Evolutionary conservation across 2,329 filamentous ascomycete species (phyloP), one percentile per base, ranked within the genome.

Genomic region (Herpotrichia juniperi): DNA sequence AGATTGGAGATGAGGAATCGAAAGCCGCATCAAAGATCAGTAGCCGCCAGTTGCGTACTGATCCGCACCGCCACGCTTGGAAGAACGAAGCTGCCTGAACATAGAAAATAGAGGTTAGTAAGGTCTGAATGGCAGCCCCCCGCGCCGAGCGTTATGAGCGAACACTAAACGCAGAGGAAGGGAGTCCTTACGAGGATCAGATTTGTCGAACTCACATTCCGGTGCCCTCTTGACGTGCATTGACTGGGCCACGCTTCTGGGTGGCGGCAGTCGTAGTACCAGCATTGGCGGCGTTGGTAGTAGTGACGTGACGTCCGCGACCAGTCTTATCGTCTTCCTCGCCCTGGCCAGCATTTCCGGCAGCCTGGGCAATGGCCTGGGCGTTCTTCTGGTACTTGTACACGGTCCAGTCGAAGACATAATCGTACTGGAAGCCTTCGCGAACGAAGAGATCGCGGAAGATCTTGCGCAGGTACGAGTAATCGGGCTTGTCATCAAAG

Each of bases 301-400:
- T 86, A 68, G 83, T 83, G 65, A 74, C 71, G 56, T 74, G 72
- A 54, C 76, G 77, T 57, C 70, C 71, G 73, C 87, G 86, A 64
- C 85, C 85, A 61, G 83, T 81, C 79, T 93, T 91, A 69, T 94
- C 90, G 16, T 92, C 89, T 61, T 92, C 89, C 57, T 84, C 82
- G 63, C 84, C 85, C 75, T 84, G 81, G 53, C 78, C 79, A 69
- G 85, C 81, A 66, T 84, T 82, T 63, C 83, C 87, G 62, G 87
- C 87, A 64, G 89, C 90, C 76, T 93, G 88, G 64, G 91, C 90
- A 75, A 96, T 96, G 71, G 92, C 92, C 80, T 96, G 91, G 49
- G 93, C 93, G 68, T 97, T 97, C 88, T 97, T 97, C 85, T 97
- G 93, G 83, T 97, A 97, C 83, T 97, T 97, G 87, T 97, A 97